Evolutionary conservation across 192 early-diverging fungal genomes (phyloP), one percentile per base, ranked within the genome.

Genomic region (Pilobolus umbonatus): DNA sequence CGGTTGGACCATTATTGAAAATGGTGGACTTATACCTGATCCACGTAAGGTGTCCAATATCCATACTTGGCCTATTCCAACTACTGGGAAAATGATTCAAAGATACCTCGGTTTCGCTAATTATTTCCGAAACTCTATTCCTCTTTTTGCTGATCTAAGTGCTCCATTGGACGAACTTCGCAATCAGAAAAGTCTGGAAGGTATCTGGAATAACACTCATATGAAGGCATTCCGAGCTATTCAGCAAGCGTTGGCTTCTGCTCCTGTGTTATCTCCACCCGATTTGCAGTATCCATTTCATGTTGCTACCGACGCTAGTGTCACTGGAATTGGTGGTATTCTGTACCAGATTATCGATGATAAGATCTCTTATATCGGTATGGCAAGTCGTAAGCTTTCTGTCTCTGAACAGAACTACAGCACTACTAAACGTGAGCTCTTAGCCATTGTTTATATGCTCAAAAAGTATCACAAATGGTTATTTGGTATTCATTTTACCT

Each of bases 391-490:
- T 32, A 8, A 12, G 0, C 21, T 50, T 1, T 32, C 48, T 32
- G 12, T 15, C n/a, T 11, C 25, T 5, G 28, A 50, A 50, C 28
- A 17, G 2, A 50, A 28, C 5, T 50, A 29, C n/a, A 4, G 25
- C 0, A 15, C 30, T 3, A 17, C 15, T 6, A 32, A 32, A 17
- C 11, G 48, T 0, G 48, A 50, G 19, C 15, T 50, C 2, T 30
- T 7, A 5, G 29, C 48, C 0, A 5, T 50, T 6, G 15, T 50
- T 9, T 50, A 32, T 19, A 60, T 67, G 1, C 34, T 65, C 8
- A 65, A 57, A 4, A 49, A 66, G 30, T 69, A 72, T 42, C 69
- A 78, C 29, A 54, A 68, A 26, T 74, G 60, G 35, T 12, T 78
- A 1, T 74, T 56, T 40, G 67, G 72, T 54, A 43, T 53, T 17